These are phyloP conservation scores for Tripterygium wilfordii DNA, from an alignment of 177 flowering plant species.

Conservation along the genomic window DNA sequence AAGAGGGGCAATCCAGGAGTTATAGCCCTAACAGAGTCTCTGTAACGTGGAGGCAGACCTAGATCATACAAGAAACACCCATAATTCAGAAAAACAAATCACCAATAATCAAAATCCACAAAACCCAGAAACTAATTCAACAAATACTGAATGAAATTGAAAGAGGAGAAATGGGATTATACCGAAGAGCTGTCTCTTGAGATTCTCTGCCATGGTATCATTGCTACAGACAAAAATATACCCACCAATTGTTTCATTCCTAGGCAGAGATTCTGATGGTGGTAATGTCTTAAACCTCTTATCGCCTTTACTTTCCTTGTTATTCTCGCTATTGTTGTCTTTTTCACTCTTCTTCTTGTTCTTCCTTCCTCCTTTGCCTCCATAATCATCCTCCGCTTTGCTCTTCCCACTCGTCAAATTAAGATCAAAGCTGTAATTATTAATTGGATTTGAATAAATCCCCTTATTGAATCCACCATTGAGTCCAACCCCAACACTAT, in stretches of 20 bases:
- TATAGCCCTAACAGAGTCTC: slow-evolving; percentile 77
- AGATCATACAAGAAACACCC: not conserved
- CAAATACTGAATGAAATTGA: slow-evolving; percentile 5
- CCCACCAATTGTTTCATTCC: slow-evolving; percentile 83
- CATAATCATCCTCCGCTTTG: slow-evolving; percentile 22
- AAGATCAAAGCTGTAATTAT: slow-evolving; percentile 15
- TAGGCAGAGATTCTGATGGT: slow-evolving; percentile 76
- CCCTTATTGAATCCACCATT: slow-evolving; percentile 78
- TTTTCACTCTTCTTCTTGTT: slow-evolving; percentile 22
- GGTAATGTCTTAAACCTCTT: slow-evolving; percentile 98
- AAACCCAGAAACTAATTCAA: not conserved
- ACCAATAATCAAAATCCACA: not conserved
- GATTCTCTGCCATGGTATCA: slow-evolving; percentile 94
- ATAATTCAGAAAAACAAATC: not conserved
- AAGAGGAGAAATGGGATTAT: slow-evolving; percentile 1
- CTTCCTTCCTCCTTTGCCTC: slow-evolving; percentile 42
- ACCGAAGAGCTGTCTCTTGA: slow-evolving; percentile 90
- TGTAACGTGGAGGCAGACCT: slow-evolving; percentile 83
- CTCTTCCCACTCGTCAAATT: slow-evolving; percentile 23
- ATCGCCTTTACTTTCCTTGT: slow-evolving; percentile 31
- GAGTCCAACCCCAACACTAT: slow-evolving; percentile 13
- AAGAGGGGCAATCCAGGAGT: slow-evolving; percentile 86
- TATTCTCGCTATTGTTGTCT: slow-evolving; percentile 19
- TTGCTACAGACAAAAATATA: slow-evolving; percentile 98
- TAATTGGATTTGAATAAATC: slow-evolving; percentile 29